Base-by-base conservation (phyloP, 352 stramenopile genomes). In the Bremia lactucae region DNA sequence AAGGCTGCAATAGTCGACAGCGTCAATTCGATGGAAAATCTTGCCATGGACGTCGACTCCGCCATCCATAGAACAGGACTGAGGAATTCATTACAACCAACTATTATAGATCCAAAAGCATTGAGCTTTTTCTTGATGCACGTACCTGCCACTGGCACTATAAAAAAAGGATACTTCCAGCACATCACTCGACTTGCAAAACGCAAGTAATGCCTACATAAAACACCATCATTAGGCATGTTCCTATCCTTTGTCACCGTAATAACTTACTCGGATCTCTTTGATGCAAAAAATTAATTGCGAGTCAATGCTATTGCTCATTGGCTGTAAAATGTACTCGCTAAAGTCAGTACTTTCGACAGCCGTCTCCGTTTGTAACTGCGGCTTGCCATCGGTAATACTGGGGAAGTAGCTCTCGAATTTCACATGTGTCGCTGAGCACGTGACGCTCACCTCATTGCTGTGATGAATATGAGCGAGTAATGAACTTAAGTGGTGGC, bases 281-380 rank as follows among this genome's bases (percentile, higher is more conserved):
- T 86, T 90, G 33, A 87, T 68, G 34, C 74, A 84, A 35, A 88
- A 92, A 26, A 90, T 82, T 14, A 92, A 54, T 50, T 92, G 72
- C n/a, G 69, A 53, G 15, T 83, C 67, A n/a, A 72, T 59, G 6
- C 48, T 50, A 14, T 59, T 42, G 0, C 45, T 55, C 4, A 39
- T 44, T 5, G 70, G 68, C 3, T 63, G 50, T 25, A 92, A 50
- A 38, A 67, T 51, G 44, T 86, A 92, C 43, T 80, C 75, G 31
- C 56, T 76, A 39, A 92, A 88, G 46, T 92, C 80, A 23, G 61
- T 45, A 41, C 59, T 82, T 44, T 88, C 77, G 10, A 92, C 77
- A 2, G 75, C 67, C 9, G 80, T 90, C 56, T 92, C 80, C 0
- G 80, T 90, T 49, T 90, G 80, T 29, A 92, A 28, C 45, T 90